Conservation (phyloP, 2,329 filamentous ascomycete genomes). For the Talaromyces sp. region DNA sequence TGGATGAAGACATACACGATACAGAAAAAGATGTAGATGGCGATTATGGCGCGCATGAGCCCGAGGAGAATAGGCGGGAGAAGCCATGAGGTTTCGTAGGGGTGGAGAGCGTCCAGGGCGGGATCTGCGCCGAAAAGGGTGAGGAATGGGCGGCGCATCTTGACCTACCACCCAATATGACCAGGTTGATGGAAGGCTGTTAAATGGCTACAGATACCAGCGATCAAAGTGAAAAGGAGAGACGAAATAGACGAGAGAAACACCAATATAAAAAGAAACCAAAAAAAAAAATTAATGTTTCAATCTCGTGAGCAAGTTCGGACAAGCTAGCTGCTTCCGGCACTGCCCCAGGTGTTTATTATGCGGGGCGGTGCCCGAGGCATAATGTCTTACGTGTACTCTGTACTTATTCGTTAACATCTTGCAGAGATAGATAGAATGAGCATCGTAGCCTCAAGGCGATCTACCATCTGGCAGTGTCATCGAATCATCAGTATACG, state of each 20-base stretch:
- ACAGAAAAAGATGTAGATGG: constrained; percentile 66
- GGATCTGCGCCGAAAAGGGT: constrained; percentile 35
- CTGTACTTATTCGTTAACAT: too few relatives aligned
- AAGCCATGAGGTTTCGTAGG: constrained; percentile 78
- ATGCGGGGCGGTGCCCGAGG: not conserved
- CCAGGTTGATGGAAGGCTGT: not conserved
- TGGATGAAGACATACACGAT: constrained; percentile 68
- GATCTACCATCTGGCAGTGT: not conserved
- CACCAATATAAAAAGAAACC: not conserved
- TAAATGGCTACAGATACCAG: not conserved
- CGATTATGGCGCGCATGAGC: constrained; percentile 41
- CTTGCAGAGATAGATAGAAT: too few relatives aligned
- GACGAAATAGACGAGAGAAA: not conserved
- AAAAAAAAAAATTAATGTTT: not conserved
- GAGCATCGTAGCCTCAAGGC: not conserved
- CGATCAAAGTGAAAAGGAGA: not conserved
- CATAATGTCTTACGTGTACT: not conserved
- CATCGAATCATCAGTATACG: not conserved
- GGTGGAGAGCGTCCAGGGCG: constrained; percentile 51
- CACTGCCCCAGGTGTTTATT: not conserved
- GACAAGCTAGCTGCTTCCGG: not conserved
- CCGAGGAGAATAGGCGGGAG: constrained; percentile 59
- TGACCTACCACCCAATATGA: too few relatives aligned
- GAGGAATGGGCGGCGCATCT: constrained; percentile 19
- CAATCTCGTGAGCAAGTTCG: not conserved